Percentiles rank a stretch among this genome's conserved stretches.
These are phyloP conservation scores for Zygotorulaspora chibaensis DNA, from an alignment of 805 yeast species.

Conservation along the genomic window DNA sequence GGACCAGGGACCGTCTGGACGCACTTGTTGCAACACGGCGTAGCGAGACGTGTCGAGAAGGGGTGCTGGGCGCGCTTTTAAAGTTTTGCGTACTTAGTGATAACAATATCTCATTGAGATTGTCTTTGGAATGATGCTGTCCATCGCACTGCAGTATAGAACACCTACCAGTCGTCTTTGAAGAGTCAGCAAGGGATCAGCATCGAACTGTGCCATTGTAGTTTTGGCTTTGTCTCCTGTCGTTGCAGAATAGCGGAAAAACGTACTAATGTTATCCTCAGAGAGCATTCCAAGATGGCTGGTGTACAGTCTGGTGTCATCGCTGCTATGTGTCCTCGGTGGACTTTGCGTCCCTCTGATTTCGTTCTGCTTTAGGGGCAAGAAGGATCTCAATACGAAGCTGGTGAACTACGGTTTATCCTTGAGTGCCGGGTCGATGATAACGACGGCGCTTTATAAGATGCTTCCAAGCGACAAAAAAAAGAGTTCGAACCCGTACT, in stretches of 20 bases:
- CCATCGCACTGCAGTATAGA: too few relatives aligned
- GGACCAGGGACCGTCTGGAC: too few relatives aligned
- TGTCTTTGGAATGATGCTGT: too few relatives aligned
- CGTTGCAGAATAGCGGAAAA: neutral
- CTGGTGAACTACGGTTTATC: constrained; percentile 74
- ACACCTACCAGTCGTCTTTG: too few relatives aligned
- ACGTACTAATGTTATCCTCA: neutral
- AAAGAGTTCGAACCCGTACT: constrained; percentile 36
- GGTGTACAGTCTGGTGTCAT: constrained; percentile 49
- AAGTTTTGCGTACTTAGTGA: too few relatives aligned
- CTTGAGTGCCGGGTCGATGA: constrained; percentile 75
- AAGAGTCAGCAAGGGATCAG: too few relatives aligned
- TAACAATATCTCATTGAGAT: too few relatives aligned
- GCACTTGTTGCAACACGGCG: too few relatives aligned
- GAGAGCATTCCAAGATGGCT: constrained; percentile 30
- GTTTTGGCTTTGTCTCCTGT: neutral
- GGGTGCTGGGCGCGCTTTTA: too few relatives aligned
- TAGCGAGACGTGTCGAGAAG: too few relatives aligned
- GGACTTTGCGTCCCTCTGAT: constrained; percentile 50
- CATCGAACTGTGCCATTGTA: too few relatives aligned
- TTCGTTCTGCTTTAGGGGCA: constrained; percentile 16
- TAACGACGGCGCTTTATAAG: constrained; percentile 71
- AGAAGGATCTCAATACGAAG: constrained; percentile 38
- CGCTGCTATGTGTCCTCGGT: constrained; percentile 69
- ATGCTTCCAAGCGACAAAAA: constrained; percentile 62